Conservation (phyloP, 2,329 filamentous ascomycete genomes). For the Nothophoma quercina region DNA sequence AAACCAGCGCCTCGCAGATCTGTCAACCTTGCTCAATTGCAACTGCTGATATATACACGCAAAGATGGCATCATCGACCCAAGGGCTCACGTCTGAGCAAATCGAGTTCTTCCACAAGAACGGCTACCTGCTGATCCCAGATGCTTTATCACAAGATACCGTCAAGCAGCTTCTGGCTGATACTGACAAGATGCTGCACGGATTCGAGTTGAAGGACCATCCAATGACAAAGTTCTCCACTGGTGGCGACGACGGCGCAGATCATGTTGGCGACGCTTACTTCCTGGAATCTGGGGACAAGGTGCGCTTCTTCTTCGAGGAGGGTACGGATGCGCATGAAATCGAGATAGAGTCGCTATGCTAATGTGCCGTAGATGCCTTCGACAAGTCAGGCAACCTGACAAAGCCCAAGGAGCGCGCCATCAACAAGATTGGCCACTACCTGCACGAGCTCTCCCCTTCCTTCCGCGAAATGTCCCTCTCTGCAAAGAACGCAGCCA, state of each 20-base stretch:
- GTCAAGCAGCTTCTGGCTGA: constrained; percentile 75
- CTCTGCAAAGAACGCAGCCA: constrained; percentile 63
- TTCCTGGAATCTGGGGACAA: constrained; percentile 91
- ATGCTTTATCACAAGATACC: constrained; percentile 73
- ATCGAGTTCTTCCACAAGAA: constrained; percentile 76
- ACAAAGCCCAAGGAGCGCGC: constrained; percentile 81
- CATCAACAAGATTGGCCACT: constrained; percentile 73
- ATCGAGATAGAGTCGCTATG: not conserved
- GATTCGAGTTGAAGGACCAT: constrained; percentile 81
- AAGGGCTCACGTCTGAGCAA: constrained; percentile 75
- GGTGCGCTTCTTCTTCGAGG: constrained; percentile 96
- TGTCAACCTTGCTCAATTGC: not conserved
- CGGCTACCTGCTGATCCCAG: constrained; percentile 87
- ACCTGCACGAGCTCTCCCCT: constrained; percentile 57
- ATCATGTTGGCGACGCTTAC: constrained; percentile 95
- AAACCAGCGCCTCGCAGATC: not conserved
- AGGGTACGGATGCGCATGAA: constrained; percentile 54
- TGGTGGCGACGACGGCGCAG: constrained; percentile 68
- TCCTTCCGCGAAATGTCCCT: constrained; percentile 61
- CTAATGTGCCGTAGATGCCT: constrained; percentile 67
- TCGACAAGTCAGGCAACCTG: constrained; percentile 70
- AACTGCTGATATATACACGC: not conserved
- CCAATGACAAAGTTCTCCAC: constrained; percentile 95
- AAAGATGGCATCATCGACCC: constrained; percentile 28
- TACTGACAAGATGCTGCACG: constrained; percentile 75